phyloP scores from a whole-genome alignment of 2,329 filamentous ascomycete genomes.

The Talaromyces sp. region DNA sequence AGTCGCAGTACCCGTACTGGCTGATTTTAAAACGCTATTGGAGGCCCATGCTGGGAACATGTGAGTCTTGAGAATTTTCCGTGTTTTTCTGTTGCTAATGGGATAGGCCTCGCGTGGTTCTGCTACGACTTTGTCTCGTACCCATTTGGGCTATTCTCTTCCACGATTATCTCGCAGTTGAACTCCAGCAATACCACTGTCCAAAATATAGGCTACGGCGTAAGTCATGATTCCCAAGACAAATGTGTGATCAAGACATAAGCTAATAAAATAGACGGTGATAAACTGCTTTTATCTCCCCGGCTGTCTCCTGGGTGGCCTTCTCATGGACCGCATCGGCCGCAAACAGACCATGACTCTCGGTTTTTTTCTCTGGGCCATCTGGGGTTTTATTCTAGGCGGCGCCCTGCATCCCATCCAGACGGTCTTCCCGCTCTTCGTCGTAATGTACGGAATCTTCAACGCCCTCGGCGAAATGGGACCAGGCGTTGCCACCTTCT shows the following conservation, averaged over 20 bases:
- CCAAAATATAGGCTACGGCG: conserved; percentile 41
- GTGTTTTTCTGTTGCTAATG: not conserved
- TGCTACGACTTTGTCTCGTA: conserved; percentile 53
- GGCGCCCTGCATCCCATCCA: conserved; percentile 46
- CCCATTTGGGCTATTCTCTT: conserved; percentile 53
- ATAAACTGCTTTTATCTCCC: conserved; percentile 52
- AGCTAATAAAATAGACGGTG: conserved; percentile 25
- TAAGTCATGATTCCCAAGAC: not conserved
- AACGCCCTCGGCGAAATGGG: conserved; percentile 48
- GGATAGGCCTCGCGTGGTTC: conserved; percentile 41
- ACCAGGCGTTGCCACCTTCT: conserved; percentile 40
- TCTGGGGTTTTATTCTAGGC: conserved; percentile 48
- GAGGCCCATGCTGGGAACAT: conserved; percentile 44
- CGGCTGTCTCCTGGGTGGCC: conserved; percentile 44
- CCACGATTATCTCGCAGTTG: conserved; percentile 47
- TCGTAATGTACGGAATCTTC: conserved; percentile 51
- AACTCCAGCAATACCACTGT: conserved; percentile 39
- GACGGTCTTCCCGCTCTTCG: conserved; percentile 46
- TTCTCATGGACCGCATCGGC: conserved; percentile 48
- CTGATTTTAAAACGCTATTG: conserved; percentile 50
- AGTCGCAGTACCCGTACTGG: conserved; percentile 36
- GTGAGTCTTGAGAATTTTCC: conserved; percentile 20
- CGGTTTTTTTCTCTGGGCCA: conserved; percentile 42
- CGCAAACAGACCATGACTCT: conserved; percentile 49
- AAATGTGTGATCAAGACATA: not conserved